These are phyloP conservation scores for Sclerotiophoma versabilis DNA, from an alignment of 2,329 filamentous ascomycete genomes.

Conservation along the genomic window DNA sequence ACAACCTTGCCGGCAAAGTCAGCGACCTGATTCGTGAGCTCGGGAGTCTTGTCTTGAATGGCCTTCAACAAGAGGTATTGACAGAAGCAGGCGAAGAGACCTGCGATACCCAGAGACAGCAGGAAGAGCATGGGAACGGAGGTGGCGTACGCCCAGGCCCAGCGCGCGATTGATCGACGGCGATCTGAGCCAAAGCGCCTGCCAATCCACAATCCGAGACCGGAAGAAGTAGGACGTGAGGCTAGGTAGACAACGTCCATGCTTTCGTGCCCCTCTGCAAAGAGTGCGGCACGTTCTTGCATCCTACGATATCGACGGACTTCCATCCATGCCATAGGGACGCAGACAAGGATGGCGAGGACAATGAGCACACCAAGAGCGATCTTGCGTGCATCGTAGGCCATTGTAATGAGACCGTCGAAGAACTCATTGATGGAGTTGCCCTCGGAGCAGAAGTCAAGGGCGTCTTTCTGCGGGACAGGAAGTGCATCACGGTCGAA, in stretches of 20 bases:
- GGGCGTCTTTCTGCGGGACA: slow-evolving; percentile 78
- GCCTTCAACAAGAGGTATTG: slow-evolving; percentile 79
- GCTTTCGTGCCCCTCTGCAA: slow-evolving; percentile 74
- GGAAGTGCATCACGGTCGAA: slow-evolving; percentile 83
- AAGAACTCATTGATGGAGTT: slow-evolving; percentile 86
- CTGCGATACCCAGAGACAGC: slow-evolving; percentile 80
- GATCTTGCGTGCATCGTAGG: slow-evolving; percentile 72
- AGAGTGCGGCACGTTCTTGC: slow-evolving; percentile 71
- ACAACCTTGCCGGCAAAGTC: slow-evolving; percentile 82
- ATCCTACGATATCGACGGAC: slow-evolving; percentile 77
- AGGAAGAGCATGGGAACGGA: slow-evolving; percentile 86
- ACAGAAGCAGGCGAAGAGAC: slow-evolving; percentile 81
- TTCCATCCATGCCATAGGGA: slow-evolving; percentile 83
- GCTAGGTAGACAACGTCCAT: slow-evolving; percentile 90
- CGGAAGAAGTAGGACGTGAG: slow-evolving; percentile 78
- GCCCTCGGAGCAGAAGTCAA: slow-evolving; percentile 90
- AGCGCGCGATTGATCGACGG: slow-evolving; percentile 76
- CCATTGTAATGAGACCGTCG: slow-evolving; percentile 69
- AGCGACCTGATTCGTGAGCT: slow-evolving; percentile 75
- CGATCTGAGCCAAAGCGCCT: slow-evolving; percentile 68
- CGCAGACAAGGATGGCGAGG: slow-evolving; percentile 74
- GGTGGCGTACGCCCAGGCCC: slow-evolving; percentile 87
- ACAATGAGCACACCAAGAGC: slow-evolving; percentile 78
- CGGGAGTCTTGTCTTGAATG: slow-evolving; percentile 78
- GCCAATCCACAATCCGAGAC: slow-evolving; percentile 73